phyloP scores from a whole-genome alignment of 768 basidiomycete genomes.

The Leccinum boreale region DNA sequence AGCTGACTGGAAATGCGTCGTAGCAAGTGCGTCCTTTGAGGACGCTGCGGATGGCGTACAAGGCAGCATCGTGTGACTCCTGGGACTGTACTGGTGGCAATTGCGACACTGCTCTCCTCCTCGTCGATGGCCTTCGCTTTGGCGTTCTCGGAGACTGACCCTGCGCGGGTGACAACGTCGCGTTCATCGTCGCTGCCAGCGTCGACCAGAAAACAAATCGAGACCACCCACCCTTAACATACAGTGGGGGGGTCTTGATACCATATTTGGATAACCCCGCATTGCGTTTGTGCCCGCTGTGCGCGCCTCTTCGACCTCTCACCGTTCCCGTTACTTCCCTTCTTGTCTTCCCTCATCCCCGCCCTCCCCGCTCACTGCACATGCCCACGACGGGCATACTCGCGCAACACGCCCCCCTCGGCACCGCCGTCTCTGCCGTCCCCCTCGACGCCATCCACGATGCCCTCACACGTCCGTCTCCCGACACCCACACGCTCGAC shows the following conservation, averaged over 20 bases:
- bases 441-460: conserved; percentile 4
- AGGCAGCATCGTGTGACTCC: conserved; percentile 68
- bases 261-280: conserved; percentile 7
- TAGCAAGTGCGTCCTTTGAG: conserved; percentile 86
- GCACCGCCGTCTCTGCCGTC: conserved; percentile 6
- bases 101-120: conserved; percentile 57
- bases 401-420: neutral
- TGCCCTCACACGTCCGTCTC: conserved; percentile 1
- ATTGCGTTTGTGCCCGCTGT: conserved; percentile 18
- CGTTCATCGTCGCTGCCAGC: conserved; percentile 34
- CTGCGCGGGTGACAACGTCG: conserved; percentile 45
- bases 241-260: conserved; percentile 10
- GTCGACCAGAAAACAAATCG: neutral
- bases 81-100: conserved; percentile 46
- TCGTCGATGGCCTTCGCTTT: conserved; percentile 54
- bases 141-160: conserved; percentile 45
- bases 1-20: conserved; percentile 97
- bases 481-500: conserved; percentile 1
- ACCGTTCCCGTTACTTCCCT: neutral
- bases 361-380: neutral
- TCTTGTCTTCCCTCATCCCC: neutral
- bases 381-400: conserved; percentile 9
- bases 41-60: conserved; percentile 71
- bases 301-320: neutral
- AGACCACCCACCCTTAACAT: neutral